Evolutionary conservation across 768 basidiomycete species (phyloP).

Genomic region (Asterophora lycoperdoides): DNA sequence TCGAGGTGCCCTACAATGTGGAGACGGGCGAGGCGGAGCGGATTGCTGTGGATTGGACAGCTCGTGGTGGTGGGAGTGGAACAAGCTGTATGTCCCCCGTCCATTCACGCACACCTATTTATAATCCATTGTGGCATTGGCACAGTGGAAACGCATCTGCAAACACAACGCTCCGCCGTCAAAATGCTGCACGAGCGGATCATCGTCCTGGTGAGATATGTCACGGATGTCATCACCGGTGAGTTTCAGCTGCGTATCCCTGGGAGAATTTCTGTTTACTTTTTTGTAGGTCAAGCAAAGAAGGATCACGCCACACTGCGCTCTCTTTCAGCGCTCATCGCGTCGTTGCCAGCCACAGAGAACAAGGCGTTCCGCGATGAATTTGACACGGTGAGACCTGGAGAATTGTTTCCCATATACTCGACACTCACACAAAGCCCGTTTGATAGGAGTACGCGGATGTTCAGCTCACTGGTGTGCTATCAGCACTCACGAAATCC

Average conservation of each 20-base stretch:
- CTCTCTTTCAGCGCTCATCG: constrained; percentile 79
- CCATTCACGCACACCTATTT: background rate
- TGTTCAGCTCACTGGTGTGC: constrained; percentile 86
- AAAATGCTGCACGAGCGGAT: constrained; percentile 96
- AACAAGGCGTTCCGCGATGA: constrained; percentile 81
- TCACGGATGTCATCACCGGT: constrained; percentile 74
- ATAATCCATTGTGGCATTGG: background rate
- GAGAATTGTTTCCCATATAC: background rate
- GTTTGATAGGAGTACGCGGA: constrained; percentile 84
- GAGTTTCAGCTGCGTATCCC: constrained; percentile 15
- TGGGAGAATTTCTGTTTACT: background rate
- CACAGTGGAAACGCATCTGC: constrained; percentile 85
- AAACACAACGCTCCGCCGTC: constrained; percentile 90
- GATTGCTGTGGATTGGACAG: constrained; percentile 96
- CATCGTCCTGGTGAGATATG: constrained; percentile 79
- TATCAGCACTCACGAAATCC: constrained; percentile 86
- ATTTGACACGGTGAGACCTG: constrained; percentile 65
- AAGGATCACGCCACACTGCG: constrained; percentile 81
- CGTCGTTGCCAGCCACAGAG: constrained; percentile 84
- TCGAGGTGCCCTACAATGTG: constrained; percentile 82
- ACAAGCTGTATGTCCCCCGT: constrained; percentile 60
- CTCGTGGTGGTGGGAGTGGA: constrained; percentile 77
- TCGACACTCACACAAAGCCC: background rate
- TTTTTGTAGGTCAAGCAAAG: constrained; percentile 53
- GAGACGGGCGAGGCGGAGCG: constrained; percentile 99